Base-by-base conservation (phyloP, 192 early-diverging fungal species). In the Coemansia sp. region DNA sequence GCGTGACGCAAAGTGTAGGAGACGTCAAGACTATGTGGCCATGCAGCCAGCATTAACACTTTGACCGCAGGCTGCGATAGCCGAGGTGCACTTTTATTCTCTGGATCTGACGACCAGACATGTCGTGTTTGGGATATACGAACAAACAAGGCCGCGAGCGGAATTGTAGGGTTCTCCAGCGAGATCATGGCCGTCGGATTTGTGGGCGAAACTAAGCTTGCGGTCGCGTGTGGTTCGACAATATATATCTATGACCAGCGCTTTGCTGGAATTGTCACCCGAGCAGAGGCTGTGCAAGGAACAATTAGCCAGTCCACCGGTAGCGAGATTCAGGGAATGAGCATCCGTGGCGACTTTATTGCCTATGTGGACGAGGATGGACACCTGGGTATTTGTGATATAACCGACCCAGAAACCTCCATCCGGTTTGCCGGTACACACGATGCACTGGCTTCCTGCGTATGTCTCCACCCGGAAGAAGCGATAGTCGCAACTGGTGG, bases 341-440 rank as follows among this genome's bases (percentile, higher is more conserved):
- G 67, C 25, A 50, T 62, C 6, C 66, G 73, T 17, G 73, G 73
- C 4, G 73, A 76, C 41, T 76, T 76, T 66, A 50, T 70, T 10
- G 73, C 73, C 21, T 61, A 54, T 46, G 73, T 76, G 9, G 73
- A 76, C 21, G 73, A 69, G 3, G 52, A 62, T 25, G 73, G 73
- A 5, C 32, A 15, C 17, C 1, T 59, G 29, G 43, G 58, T 8
- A 55, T 69, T 1, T 42, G 46, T 34, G 73, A 76, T 32, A 36
- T 59, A 5, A 64, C 64, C 5, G 71, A 75, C 20, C 28, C 59
- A 3, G 46, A 26, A 29, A 38, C 23, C 2, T 47, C 34, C 7
- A 43, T 26, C n/a, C 34, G 19, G n/a, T 62, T 69, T 26, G 1
- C 32, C 8, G 55, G 32, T 8, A 36, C 22, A 4, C 73, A 76